Evolutionary conservation across 179 eudicot genomes (phyloP).

Genomic region (Actinidia polygama): DNA sequence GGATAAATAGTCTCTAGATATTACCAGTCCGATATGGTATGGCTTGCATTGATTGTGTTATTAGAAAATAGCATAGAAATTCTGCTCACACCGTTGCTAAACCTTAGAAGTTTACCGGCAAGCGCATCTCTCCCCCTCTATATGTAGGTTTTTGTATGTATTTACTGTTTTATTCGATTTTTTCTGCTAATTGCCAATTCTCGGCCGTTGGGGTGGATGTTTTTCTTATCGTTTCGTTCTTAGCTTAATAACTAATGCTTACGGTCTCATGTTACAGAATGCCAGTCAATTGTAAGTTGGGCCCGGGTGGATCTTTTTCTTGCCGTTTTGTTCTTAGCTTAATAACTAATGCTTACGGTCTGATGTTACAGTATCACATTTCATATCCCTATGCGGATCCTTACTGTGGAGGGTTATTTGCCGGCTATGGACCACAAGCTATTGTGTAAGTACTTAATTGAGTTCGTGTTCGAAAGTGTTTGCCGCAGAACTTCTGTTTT

Average conservation of each 20-base stretch:
- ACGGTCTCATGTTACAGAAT: conserved; percentile 4
- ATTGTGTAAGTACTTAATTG: conserved; percentile 44
- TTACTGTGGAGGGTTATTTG: conserved; percentile 44
- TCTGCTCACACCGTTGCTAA: too few species aligned
- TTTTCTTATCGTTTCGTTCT: background rate
- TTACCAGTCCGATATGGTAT: background rate
- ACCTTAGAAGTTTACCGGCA: too few species aligned
- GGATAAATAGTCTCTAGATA: too few species aligned
- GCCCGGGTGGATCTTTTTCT: background rate
- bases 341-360: background rate
- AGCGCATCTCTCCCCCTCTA: too few species aligned
- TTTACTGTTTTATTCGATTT: too few species aligned
- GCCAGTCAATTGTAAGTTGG: conserved; percentile 52
- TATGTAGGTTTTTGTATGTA: too few species aligned
- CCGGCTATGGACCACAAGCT: conserved; percentile 60
- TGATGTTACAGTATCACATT: conserved; percentile 41
- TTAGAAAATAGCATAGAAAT: background rate
- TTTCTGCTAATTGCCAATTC: background rate
- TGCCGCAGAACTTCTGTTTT: background rate
- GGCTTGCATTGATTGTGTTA: background rate
- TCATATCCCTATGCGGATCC: conserved; percentile 59
- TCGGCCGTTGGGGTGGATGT: background rate
- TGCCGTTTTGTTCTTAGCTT: conserved; percentile 5
- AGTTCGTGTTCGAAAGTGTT: background rate
- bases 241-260: conserved; percentile 11